Evolutionary conservation across 805 yeast species (phyloP), one percentile per base, ranked within the genome.

Genomic region (Saccharomyces eubayanus): DNA sequence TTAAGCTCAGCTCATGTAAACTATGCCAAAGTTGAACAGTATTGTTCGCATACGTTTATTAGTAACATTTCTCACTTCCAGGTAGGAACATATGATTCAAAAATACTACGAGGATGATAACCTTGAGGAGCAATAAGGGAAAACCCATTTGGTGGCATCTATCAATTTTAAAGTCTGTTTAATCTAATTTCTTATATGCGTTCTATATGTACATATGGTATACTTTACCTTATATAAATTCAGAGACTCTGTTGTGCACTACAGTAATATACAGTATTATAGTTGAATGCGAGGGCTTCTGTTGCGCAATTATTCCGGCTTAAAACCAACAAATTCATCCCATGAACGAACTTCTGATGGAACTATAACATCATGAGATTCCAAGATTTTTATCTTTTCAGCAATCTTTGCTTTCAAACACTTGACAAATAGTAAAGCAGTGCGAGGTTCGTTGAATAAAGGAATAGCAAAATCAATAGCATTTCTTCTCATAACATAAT

Each of bases 391-490:
- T 24, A 70, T 51, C 61, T 75, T 73, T 36, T 76, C 77, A 61
- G 81, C 74, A 61, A 87, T 77, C 66, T 90, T 89, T 53, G 74
- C 81, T 60, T 81, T 81, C 74, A 94, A 77, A 59, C 96, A 88
- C 67, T 83, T 75, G 24, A 97, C 90, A 72, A 94, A 94, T 62
- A 94, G 74, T 63, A 84, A 68, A 1, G 97, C 86, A 24, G 99
- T 95, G 69, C 89, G 84, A 59, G 98, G 97, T 76, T 94, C 99
- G 69, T 92, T 94, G 78, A 94, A 92, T 68, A 94, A 77, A 46
- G 99, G 97, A 66, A 92, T 85, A 56, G 88, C 98, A 70, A 94
- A 94, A 72, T 94, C 99, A 74, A 94, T 95, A 49, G 99, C 98
- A 71, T 94, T 94, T 77, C 99, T 86, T 78, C 99, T 86, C 99